Evolutionary conservation across 768 basidiomycete species (phyloP).

Genomic region (Fibroporia radiculosa): DNA sequence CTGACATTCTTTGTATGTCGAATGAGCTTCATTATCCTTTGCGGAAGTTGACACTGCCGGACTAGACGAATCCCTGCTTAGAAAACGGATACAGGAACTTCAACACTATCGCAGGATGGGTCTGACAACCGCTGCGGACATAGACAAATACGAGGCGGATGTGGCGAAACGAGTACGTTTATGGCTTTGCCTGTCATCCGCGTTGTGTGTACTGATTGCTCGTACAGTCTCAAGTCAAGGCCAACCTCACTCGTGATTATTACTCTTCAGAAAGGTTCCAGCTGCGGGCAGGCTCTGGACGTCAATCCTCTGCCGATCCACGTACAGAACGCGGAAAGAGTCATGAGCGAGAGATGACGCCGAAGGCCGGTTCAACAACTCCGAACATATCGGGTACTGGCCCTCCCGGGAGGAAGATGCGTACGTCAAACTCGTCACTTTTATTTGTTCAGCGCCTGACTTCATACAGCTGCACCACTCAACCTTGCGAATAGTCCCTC

Average conservation of each 20-base stretch:
- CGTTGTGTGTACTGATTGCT: slow-evolving; percentile 1
- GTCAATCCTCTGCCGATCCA: slow-evolving; percentile 50
- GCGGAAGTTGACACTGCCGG: background rate
- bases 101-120: slow-evolving; percentile 88
- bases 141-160: slow-evolving; percentile 82
- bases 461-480: slow-evolving; percentile 49
- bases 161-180: slow-evolving; percentile 60
- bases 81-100: slow-evolving; percentile 85
- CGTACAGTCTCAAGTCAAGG: slow-evolving; percentile 56
- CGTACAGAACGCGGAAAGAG: slow-evolving; percentile 45
- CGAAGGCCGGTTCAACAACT: slow-evolving; percentile 30
- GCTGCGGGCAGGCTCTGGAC: slow-evolving; percentile 36
- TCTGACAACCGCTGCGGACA: slow-evolving; percentile 75
- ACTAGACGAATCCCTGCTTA: slow-evolving; percentile 78
- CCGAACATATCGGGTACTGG: slow-evolving; percentile 23
- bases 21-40: background rate
- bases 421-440: slow-evolving; percentile 22
- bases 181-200: slow-evolving; percentile 17
- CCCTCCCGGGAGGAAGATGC: slow-evolving; percentile 34
- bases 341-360: slow-evolving; percentile 55
- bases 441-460: background rate
- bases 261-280: slow-evolving; percentile 46
- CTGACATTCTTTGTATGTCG: slow-evolving; percentile 82
- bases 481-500: slow-evolving; percentile 89
- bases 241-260: slow-evolving; percentile 48